Evolutionary conservation across 208 protist genomes (phyloP).

Genomic region (Leishmania aethiopica): DNA sequence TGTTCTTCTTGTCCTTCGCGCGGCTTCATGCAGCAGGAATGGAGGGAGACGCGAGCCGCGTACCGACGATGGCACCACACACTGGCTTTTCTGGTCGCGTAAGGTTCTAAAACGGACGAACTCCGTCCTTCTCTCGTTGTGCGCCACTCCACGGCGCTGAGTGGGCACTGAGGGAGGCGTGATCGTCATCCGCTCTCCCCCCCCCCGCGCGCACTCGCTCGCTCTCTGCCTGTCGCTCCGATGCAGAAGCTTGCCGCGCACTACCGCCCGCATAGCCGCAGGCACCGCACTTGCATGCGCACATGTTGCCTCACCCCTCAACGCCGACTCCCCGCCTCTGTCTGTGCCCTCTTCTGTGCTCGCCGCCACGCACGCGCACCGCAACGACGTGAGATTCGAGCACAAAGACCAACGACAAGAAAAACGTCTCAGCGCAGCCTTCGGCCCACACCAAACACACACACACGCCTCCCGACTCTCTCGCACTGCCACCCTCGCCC

Average conservation of each 20-base stretch:
- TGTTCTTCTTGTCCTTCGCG: neutral
- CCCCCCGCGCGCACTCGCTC: neutral
- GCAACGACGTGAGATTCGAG: neutral
- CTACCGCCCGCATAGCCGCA: neutral
- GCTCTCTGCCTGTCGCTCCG: neutral
- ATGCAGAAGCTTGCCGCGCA: neutral
- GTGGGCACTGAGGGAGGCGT: neutral
- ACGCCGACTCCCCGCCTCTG: neutral
- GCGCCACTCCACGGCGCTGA: neutral
- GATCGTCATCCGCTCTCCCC: neutral
- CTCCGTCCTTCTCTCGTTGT: neutral
- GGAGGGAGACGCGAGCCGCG: neutral
- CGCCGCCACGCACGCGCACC: neutral
- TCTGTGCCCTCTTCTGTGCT: neutral
- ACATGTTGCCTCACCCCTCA: neutral
- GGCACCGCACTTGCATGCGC: too few species aligned
- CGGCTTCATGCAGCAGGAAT: neutral
- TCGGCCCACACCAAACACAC: neutral
- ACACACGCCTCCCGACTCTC: neutral
- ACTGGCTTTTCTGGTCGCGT: neutral
- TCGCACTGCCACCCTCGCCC: neutral
- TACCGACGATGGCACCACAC: neutral
- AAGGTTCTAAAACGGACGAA: neutral
- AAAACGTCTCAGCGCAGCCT: neutral
- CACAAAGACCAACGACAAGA: neutral